phyloP scores from a whole-genome alignment of 345 rosid genomes.

The Arabis hirsuta region DNA sequence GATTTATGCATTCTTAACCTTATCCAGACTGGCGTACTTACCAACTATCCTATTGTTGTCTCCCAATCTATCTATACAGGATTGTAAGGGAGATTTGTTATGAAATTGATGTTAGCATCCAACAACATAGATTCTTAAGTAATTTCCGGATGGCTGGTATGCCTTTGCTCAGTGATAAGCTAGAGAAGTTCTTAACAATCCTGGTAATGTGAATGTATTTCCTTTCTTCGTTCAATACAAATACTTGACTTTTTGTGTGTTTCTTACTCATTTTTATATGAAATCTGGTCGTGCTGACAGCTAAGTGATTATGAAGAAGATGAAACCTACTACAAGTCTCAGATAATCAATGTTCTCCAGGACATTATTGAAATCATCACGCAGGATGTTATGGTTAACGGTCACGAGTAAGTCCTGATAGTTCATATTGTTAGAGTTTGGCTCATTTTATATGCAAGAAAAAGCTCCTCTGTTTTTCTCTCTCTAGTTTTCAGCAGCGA shows the following conservation, averaged over 20 bases:
- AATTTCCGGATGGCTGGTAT: slow-evolving; percentile 72
- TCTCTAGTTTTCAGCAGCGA: background rate
- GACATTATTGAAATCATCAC: slow-evolving; percentile 88
- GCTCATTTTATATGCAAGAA: slow-evolving; percentile 20
- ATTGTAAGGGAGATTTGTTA: slow-evolving; percentile 58
- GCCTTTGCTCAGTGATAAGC: slow-evolving; percentile 72
- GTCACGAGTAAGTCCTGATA: slow-evolving; percentile 68
- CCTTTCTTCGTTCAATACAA: background rate
- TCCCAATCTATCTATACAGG: slow-evolving; percentile 48
- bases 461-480: slow-evolving; percentile 3
- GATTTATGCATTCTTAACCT: slow-evolving; percentile 28
- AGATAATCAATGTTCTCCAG: slow-evolving; percentile 85
- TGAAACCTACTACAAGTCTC: slow-evolving; percentile 59
- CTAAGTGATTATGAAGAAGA: slow-evolving; percentile 44
- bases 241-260: slow-evolving; percentile 4
- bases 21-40: slow-evolving; percentile 1
- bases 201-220: slow-evolving; percentile 57
- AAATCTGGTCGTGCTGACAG: slow-evolving; percentile 51
- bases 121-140: slow-evolving; percentile 53
- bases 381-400: slow-evolving; percentile 74
- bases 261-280: slow-evolving; percentile 7
- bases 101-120: slow-evolving; percentile 59
- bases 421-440: slow-evolving; percentile 25
- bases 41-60: slow-evolving; percentile 27
- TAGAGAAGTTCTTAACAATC: slow-evolving; percentile 72